Percentiles rank a stretch among this genome's conserved stretches.
Conservation (phyloP, 2,329 filamentous ascomycete species). For the Xylariales sp. region DNA sequence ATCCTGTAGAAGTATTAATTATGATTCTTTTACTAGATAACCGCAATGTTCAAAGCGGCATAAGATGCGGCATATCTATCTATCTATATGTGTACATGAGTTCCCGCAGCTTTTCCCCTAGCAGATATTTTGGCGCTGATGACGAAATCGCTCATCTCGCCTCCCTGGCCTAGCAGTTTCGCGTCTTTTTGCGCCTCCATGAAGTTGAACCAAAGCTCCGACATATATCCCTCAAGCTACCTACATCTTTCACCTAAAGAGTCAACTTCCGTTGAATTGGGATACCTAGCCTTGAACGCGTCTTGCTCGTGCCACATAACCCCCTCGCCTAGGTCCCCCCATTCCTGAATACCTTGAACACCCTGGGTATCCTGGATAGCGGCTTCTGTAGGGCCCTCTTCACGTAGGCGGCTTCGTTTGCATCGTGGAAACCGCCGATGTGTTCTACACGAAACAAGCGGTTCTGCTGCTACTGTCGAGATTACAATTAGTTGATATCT, state of each 20-base stretch:
- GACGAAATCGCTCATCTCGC: slow-evolving; percentile 1
- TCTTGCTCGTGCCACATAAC: not conserved
- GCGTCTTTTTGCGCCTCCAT: not conserved
- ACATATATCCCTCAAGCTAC: slow-evolving; percentile 17
- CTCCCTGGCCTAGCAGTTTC: slow-evolving; percentile 4
- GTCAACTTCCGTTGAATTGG: slow-evolving; percentile 5
- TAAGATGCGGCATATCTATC: too few relatives aligned
- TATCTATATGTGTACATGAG: too few relatives aligned
- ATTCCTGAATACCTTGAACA: not conserved
- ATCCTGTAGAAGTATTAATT: too few relatives aligned
- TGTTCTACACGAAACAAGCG: slow-evolving; percentile 5
- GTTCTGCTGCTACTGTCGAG: slow-evolving; percentile 1
- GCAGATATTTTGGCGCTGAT: too few relatives aligned
- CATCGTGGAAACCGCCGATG: not conserved
- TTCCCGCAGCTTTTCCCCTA: too few relatives aligned
- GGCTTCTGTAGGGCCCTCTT: slow-evolving; percentile 10
- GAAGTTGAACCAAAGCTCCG: slow-evolving; percentile 1
- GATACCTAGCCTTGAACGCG: too few relatives aligned
- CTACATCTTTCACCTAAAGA: slow-evolving; percentile 19
- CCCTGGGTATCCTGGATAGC: slow-evolving; percentile 12
- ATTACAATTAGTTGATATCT: not conserved
- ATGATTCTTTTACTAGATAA: too few relatives aligned
- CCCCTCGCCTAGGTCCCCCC: slow-evolving; percentile 9
- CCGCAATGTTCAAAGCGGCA: too few relatives aligned
- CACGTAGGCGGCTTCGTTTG: slow-evolving; percentile 11